These are phyloP conservation scores for Saussurea involucrata DNA, from an alignment of 129 eudicot genomes.

Conservation along the genomic window DNA sequence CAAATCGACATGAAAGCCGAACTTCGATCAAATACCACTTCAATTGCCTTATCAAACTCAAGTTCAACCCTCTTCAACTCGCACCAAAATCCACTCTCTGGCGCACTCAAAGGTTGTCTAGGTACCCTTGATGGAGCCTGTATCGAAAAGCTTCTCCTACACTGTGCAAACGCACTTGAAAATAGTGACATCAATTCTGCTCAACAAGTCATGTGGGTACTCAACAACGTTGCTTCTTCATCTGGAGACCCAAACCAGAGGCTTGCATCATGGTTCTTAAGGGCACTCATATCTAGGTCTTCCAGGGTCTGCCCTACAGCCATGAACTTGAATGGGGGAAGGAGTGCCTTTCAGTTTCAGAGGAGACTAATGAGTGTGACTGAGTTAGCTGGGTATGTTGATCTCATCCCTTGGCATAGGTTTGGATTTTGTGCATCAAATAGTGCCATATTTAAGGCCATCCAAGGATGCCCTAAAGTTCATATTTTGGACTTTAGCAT, in stretches of 20 bases:
- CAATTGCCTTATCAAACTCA: slow-evolving; percentile 44
- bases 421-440: slow-evolving; percentile 80
- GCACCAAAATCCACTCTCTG: slow-evolving; percentile 40
- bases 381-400: slow-evolving; percentile 77
- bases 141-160: slow-evolving; percentile 73
- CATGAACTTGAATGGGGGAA: slow-evolving; percentile 34
- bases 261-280: slow-evolving; percentile 73
- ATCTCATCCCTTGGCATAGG: slow-evolving; percentile 85
- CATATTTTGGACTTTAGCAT: slow-evolving; percentile 74
- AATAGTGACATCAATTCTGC: slow-evolving; percentile 67
- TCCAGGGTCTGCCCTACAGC: slow-evolving; percentile 70
- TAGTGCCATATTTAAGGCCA: slow-evolving; percentile 60
- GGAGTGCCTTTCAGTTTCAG: slow-evolving; percentile 14
- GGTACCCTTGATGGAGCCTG: slow-evolving; percentile 79
- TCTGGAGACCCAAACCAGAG: slow-evolving; percentile 81
- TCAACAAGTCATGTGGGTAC: slow-evolving; percentile 96
- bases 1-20: slow-evolving; percentile 58
- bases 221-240: slow-evolving; percentile 74
- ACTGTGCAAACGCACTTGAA: slow-evolving; percentile 77
- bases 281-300: slow-evolving; percentile 65
- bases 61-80: slow-evolving; percentile 26
- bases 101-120: slow-evolving; percentile 56
- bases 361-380: slow-evolving; percentile 62
- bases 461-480: slow-evolving; percentile 52
- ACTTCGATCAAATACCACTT: slow-evolving; percentile 35